Base-by-base conservation (phyloP, 2,329 filamentous ascomycete genomes). In the Sporothrix curviconia region DNA sequence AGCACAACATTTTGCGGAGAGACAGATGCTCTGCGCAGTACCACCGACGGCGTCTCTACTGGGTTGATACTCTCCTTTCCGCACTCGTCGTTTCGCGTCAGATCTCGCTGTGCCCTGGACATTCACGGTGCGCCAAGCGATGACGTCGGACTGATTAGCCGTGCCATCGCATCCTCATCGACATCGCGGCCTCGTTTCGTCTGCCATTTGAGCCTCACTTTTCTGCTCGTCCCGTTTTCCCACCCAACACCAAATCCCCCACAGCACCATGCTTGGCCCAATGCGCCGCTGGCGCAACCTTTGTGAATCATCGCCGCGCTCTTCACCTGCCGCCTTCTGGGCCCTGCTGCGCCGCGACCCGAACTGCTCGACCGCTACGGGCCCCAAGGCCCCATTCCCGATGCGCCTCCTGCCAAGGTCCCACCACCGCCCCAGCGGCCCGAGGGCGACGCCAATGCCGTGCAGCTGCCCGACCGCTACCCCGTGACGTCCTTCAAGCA, bases 381-480 rank as follows among this genome's bases (percentile, higher is more conserved):
- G 40, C n/a, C 17, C n/a, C 17, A 22, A 8, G 46, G 39, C 12
- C 50, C 55, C 28, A 52, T 51, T 28, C 39, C 44, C 24, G 52
- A 52, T 15, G 39, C 55, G n/a, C 50, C 59, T 42, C 22, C 49
- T 6, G 25, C 56, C 22, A 58, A 56, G 40, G 17, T 57, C 17
- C 58, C 59, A 8, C 39, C 60, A n/a, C 59, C 55, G 14, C 25
- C 43, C 3, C 25, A 55, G 24, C 17, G 15, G 4, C 9, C 25
- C 9, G 49, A 44, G 4, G 36, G 28, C 17, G 36, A 56, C 22
- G 36, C 43, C 44, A 30, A 17, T 30, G 42, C 44, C 69, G 59
- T 66, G 37, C 72, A 69, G 63, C 67, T 66, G 22, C 69, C 72
- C 0, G 65, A 69, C 30, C 66, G 65, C 11, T 69, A 73, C 60